Conservation (phyloP, 805 yeast genomes). For the Yamadazyma scolyti region DNA sequence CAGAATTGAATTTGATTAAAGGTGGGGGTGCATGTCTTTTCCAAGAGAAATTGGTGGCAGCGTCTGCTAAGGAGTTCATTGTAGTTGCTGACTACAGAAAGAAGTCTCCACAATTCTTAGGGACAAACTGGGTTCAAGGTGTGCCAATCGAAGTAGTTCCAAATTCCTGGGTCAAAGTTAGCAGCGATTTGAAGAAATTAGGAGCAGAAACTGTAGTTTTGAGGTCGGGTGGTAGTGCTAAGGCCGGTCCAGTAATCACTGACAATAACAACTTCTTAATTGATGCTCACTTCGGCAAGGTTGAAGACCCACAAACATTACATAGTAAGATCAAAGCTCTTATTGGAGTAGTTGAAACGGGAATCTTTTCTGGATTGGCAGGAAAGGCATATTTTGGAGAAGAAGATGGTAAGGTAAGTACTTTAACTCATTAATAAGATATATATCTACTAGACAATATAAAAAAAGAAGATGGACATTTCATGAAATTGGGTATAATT, state of each 20-base stretch:
- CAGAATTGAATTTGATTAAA: slow-evolving; percentile 74
- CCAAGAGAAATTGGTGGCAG: slow-evolving; percentile 93
- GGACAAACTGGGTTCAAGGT: slow-evolving; percentile 82
- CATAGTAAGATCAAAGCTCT: slow-evolving; percentile 66
- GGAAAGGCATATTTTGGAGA: slow-evolving; percentile 87
- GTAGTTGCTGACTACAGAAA: slow-evolving; percentile 93
- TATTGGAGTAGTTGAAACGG: slow-evolving; percentile 96
- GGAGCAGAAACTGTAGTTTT: slow-evolving; percentile 64
- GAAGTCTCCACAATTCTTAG: slow-evolving; percentile 62
- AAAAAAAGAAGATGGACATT: no score
- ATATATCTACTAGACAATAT: not conserved
- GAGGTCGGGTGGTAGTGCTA: slow-evolving; percentile 85
- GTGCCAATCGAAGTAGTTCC: slow-evolving; percentile 97
- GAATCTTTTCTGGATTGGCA: slow-evolving; percentile 76
- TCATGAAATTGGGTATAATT: no score
- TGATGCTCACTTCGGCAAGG: slow-evolving; percentile 88
- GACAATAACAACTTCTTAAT: slow-evolving; percentile 92
- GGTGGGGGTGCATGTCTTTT: slow-evolving; percentile 99
- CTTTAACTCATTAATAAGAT: not conserved
- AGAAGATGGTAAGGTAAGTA: slow-evolving; percentile 54
- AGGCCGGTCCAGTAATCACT: slow-evolving; percentile 96
- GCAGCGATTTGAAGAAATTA: slow-evolving; percentile 53
- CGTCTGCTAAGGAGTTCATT: slow-evolving; percentile 69
- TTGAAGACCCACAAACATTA: slow-evolving; percentile 48
- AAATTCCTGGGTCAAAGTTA: slow-evolving; percentile 74